These are phyloP conservation scores for Larix kaempferi DNA, from an alignment of 75 land plant genomes.

Conservation along the genomic window DNA sequence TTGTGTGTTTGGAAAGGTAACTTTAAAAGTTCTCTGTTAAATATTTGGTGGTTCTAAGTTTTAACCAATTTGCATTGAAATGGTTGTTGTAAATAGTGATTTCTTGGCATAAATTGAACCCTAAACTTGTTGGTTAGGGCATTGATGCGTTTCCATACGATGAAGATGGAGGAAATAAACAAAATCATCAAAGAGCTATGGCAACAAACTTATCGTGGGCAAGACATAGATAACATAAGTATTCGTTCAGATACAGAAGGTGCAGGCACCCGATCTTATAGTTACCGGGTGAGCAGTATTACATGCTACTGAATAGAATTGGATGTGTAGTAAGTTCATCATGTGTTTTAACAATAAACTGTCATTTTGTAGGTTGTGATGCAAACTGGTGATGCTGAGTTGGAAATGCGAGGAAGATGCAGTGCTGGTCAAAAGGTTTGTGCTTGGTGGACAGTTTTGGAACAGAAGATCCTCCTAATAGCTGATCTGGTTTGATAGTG, in stretches of 20 bases:
- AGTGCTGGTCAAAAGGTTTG: constrained; percentile 99
- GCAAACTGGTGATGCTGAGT: constrained; percentile 97
- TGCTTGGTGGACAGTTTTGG: too few species aligned
- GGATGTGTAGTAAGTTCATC: background rate
- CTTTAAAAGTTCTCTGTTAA: background rate
- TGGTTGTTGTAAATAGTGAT: background rate
- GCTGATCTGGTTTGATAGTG: too few species aligned
- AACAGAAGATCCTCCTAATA: too few species aligned
- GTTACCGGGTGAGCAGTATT: constrained; percentile 62
- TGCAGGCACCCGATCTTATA: constrained; percentile 86
- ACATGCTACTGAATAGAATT: background rate
- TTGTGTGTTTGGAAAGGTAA: background rate
- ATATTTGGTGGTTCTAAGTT: background rate
- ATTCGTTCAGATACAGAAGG: constrained; percentile 97
- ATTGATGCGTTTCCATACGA: constrained; percentile 93
- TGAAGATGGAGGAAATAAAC: constrained; percentile 99
- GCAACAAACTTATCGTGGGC: constrained; percentile 98
- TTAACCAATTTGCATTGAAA: background rate
- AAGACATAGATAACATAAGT: constrained; percentile 89
- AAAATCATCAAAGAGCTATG: constrained; percentile 93
- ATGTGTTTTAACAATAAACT: background rate
- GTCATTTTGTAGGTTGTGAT: constrained; percentile 64
- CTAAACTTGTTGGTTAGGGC: constrained; percentile 53
- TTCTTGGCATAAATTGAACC: constrained; percentile 8
- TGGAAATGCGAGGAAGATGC: constrained; percentile 98